phyloP scores from a whole-genome alignment of 495 filamentous ascomycete genomes.

The Polyplosphaeria fusca region DNA sequence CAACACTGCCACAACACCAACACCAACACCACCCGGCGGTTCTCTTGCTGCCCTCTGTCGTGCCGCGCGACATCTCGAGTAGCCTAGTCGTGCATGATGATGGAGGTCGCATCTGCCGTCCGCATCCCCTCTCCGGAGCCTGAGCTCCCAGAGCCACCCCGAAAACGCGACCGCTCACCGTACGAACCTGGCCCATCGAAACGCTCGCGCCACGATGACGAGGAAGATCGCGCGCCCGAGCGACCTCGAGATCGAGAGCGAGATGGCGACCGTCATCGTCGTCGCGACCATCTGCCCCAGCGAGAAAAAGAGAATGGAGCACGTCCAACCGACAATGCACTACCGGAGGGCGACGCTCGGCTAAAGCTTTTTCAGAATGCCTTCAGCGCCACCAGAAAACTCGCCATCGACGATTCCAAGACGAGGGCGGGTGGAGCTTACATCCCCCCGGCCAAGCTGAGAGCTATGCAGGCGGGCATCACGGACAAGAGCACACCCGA shows the following conservation, averaged over 20 bases:
- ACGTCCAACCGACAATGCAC: neutral
- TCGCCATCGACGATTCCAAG: conserved; percentile 43
- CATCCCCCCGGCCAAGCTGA: conserved; percentile 85
- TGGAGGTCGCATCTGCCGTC: conserved; percentile 33
- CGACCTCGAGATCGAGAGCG: conserved; percentile 1
- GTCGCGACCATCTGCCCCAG: neutral
- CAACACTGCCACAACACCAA: too few species aligned
- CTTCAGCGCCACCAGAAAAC: conserved; percentile 27
- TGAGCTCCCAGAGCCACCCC: conserved; percentile 27
- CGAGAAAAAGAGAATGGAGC: conserved; percentile 6
- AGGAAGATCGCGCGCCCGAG: neutral
- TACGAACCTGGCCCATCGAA: conserved; percentile 25
- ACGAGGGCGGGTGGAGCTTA: conserved; percentile 94
- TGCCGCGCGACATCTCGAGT: neutral
- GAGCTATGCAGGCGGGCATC: conserved; percentile 91
- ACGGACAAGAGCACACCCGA: conserved; percentile 95
- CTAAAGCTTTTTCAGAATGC: conserved; percentile 30
- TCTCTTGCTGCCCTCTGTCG: too few species aligned
- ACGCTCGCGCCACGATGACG: conserved; percentile 16
- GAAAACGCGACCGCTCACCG: conserved; percentile 32
- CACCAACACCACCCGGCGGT: too few species aligned
- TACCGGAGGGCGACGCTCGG: conserved; percentile 21
- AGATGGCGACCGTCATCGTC: neutral
- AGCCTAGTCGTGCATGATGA: neutral
- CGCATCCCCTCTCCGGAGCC: conserved; percentile 34